Evolutionary conservation across 2,329 filamentous ascomycete genomes (phyloP).

Genomic region (Chrysosporium queenslandicum): DNA sequence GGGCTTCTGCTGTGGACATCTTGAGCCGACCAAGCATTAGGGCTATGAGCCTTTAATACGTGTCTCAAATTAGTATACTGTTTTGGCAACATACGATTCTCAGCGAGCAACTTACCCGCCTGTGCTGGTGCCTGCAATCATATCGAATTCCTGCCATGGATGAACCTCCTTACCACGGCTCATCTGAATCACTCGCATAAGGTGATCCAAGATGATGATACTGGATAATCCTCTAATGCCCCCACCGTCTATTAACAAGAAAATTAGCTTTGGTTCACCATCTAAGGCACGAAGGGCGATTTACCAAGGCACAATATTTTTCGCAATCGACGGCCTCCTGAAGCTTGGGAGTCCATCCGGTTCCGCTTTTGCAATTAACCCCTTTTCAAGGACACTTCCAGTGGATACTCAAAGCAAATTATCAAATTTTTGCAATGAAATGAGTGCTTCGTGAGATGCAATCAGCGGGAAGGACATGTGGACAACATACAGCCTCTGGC

Average conservation of each 20-base stretch:
- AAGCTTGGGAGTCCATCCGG: not conserved
- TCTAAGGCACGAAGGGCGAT: not conserved
- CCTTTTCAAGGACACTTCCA: no score
- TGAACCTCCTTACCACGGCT: constrained; percentile 8
- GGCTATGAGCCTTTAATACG: constrained; percentile 34
- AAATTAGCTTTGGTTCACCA: not conserved
- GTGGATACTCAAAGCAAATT: no score
- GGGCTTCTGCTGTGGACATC: constrained; percentile 38
- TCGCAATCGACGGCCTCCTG: not conserved
- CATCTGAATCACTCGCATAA: constrained; percentile 27
- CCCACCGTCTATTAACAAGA: constrained; percentile 29
- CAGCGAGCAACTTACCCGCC: constrained; percentile 28
- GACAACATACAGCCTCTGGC: no score
- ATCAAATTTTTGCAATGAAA: no score
- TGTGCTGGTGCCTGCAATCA: constrained; percentile 35
- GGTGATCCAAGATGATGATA: constrained; percentile 27
- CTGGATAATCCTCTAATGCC: constrained; percentile 35
- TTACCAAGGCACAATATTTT: not conserved
- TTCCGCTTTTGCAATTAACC: no score
- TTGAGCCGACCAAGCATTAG: constrained; percentile 41
- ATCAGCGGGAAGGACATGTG: no score
- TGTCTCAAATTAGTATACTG: not conserved
- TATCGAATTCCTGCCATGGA: constrained; percentile 33
- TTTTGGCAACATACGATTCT: not conserved
- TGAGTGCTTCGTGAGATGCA: no score